These are phyloP conservation scores for Phytophthora hybrid DNA, from an alignment of 352 stramenopile species.

Conservation along the genomic window DNA sequence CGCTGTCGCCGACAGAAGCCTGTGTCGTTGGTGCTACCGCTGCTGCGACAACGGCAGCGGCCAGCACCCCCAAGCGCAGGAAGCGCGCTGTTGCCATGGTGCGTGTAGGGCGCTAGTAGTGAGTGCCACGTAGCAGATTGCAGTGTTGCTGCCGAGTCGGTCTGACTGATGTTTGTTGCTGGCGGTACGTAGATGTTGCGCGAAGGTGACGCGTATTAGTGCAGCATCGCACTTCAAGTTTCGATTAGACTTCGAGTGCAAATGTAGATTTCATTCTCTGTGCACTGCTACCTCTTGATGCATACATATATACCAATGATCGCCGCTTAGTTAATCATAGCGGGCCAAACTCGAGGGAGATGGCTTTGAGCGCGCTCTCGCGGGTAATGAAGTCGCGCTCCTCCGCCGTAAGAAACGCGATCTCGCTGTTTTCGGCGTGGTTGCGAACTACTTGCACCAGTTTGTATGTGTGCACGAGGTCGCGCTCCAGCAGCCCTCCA, in stretches of 20 bases:
- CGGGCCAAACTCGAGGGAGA: constrained; percentile 43
- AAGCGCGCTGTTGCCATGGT: constrained; percentile 19
- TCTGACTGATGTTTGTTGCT: background rate
- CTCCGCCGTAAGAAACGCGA: constrained; percentile 44
- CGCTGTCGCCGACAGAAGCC: constrained; percentile 11
- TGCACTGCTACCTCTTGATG: background rate
- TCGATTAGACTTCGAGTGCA: constrained; percentile 23
- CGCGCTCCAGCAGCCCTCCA: constrained; percentile 35
- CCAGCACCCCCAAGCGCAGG: constrained; percentile 18
- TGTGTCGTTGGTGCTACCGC: background rate
- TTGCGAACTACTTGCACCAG: constrained; percentile 60
- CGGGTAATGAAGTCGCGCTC: constrained; percentile 57
- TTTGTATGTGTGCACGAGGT: constrained; percentile 65
- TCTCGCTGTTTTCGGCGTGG: constrained; percentile 35
- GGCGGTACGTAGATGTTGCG: constrained; percentile 6
- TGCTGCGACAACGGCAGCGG: constrained; percentile 4
- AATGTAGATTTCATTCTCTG: background rate
- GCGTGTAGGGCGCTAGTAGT: background rate
- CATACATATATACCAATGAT: background rate
- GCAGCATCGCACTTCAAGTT: constrained; percentile 36
- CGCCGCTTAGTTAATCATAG: constrained; percentile 18
- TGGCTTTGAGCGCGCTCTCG: constrained; percentile 56
- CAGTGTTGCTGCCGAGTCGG: background rate
- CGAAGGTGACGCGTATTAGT: constrained; percentile 20
- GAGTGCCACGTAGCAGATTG: constrained; percentile 27